Evolutionary conservation across 202 grass and related monocot genomes (phyloP).

Genomic region (Brachypodium distachyon): DNA sequence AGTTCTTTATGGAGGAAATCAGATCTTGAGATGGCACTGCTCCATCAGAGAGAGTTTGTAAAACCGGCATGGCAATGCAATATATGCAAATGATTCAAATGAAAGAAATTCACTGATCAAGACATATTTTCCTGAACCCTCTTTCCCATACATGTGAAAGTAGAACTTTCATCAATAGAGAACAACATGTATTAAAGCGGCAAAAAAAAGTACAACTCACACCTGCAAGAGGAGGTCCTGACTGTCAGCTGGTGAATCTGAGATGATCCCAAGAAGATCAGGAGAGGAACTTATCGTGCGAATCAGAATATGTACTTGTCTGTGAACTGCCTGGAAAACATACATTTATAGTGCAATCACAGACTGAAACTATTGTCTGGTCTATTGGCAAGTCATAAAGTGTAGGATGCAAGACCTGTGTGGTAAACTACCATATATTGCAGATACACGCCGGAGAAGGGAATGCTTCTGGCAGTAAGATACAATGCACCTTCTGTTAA

Average conservation of each 20-base stretch:
- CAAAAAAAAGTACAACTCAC: slow-evolving; percentile 13
- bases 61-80: slow-evolving; percentile 49
- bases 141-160: not conserved
- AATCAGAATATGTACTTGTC: slow-evolving; percentile 78
- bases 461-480: slow-evolving; percentile 73
- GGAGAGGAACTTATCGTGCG: slow-evolving; percentile 72
- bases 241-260: slow-evolving; percentile 67
- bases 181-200: not conserved
- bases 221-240: slow-evolving; percentile 75
- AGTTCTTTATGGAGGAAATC: slow-evolving; percentile 76
- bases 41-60: slow-evolving; percentile 77
- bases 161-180: slow-evolving; percentile 11
- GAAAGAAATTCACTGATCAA: not conserved
- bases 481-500: slow-evolving; percentile 17
- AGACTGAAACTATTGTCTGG: slow-evolving; percentile 5
- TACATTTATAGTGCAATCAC: slow-evolving; percentile 22
- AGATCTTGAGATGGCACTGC: slow-evolving; percentile 69
- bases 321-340: slow-evolving; percentile 68
- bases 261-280: slow-evolving; percentile 74
- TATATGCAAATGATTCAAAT: slow-evolving; percentile 19
- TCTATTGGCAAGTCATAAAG: slow-evolving; percentile 4
- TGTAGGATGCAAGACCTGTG: slow-evolving; percentile 48
- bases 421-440: slow-evolving; percentile 69
- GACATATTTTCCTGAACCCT: not conserved
- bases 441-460: slow-evolving; percentile 79